These are phyloP conservation scores for Amniculicola lignicola DNA, from an alignment of 495 filamentous ascomycete genomes.

Conservation along the genomic window DNA sequence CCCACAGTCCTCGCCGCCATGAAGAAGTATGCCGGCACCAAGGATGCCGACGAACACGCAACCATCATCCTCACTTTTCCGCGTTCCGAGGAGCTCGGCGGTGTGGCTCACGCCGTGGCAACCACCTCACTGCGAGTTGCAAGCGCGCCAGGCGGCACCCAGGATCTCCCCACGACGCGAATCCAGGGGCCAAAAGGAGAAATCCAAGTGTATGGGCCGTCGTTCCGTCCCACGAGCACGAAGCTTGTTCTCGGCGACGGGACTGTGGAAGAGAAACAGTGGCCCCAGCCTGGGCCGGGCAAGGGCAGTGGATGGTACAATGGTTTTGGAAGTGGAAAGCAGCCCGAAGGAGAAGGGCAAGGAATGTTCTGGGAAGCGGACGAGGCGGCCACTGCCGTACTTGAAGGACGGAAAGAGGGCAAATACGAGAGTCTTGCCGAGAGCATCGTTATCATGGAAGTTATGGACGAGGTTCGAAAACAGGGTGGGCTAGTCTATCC, in stretches of 20 bases:
- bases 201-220: conserved; percentile 76
- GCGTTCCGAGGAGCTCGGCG: conserved; percentile 40
- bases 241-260: conserved; percentile 42
- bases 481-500: conserved; percentile 79
- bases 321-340: conserved; percentile 31
- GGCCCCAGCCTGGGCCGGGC: conserved; percentile 48
- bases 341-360: conserved; percentile 52
- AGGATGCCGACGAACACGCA: conserved; percentile 76
- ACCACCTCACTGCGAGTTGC: conserved; percentile 66
- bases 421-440: conserved; percentile 71
- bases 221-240: conserved; percentile 67
- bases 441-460: conserved; percentile 89
- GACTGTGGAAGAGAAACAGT: conserved; percentile 39
- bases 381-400: conserved; percentile 76
- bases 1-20: conserved; percentile 61
- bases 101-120: conserved; percentile 68
- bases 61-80: conserved; percentile 78
- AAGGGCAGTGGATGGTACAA: conserved; percentile 31
- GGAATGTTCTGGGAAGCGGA: conserved; percentile 98
- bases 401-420: conserved; percentile 80
- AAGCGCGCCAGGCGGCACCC: conserved; percentile 59
- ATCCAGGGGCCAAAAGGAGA: conserved; percentile 87
- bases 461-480: conserved; percentile 84
- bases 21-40: conserved; percentile 67
- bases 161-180: conserved; percentile 65